phyloP scores from a whole-genome alignment of 768 basidiomycete genomes.

The Rhizopogon roseolus region DNA sequence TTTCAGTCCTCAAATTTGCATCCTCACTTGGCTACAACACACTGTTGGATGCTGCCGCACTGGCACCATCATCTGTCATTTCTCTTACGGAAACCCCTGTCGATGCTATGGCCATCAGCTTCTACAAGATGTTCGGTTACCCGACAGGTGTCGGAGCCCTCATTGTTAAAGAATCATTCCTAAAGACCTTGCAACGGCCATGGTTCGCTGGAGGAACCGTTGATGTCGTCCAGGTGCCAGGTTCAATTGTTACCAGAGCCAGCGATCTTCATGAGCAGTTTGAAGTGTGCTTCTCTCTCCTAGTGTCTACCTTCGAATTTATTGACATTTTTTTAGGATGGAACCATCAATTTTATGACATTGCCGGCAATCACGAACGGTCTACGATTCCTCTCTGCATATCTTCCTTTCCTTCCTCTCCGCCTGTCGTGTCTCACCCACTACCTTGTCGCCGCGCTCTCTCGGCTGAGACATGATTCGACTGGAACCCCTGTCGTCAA shows the following conservation, averaged over 20 bases:
- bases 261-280: conserved; percentile 65
- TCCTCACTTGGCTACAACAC: conserved; percentile 66
- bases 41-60: conserved; percentile 77
- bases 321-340: conserved; percentile 49
- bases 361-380: conserved; percentile 78
- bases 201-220: conserved; percentile 88
- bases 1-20: conserved; percentile 62
- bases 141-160: conserved; percentile 83
- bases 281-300: conserved; percentile 45
- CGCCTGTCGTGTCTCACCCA: conserved; percentile 68
- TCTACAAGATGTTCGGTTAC: conserved; percentile 90
- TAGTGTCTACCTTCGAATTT: not conserved
- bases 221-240: conserved; percentile 80
- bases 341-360: conserved; percentile 78
- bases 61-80: conserved; percentile 67
- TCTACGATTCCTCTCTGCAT: conserved; percentile 70
- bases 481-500: conserved; percentile 57
- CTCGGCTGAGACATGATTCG: conserved; percentile 54
- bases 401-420: conserved; percentile 74
- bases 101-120: conserved; percentile 79
- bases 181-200: conserved; percentile 56
- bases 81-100: conserved; percentile 63
- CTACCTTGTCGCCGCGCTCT: conserved; percentile 53
- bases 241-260: conserved; percentile 58
- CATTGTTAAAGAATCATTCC: conserved; percentile 65